phyloP scores from a whole-genome alignment of 768 basidiomycete genomes.

The Sarcomyxa edulis region DNA sequence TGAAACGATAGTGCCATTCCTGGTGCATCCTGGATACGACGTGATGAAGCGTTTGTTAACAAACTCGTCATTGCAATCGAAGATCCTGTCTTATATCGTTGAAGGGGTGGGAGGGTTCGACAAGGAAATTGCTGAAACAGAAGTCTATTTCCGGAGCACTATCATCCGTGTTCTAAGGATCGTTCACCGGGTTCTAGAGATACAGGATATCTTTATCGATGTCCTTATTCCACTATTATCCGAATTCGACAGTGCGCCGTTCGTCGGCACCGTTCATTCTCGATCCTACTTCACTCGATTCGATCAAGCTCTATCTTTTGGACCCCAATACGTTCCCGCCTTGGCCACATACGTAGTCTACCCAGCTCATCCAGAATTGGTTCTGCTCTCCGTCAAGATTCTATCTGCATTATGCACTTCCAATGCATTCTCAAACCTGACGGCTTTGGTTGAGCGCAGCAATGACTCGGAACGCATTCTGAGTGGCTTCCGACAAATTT shows the following conservation, averaged over 20 bases:
- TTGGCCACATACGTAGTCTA: slow-evolving; percentile 77
- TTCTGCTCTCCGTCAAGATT: slow-evolving; percentile 75
- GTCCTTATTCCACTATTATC: slow-evolving; percentile 75
- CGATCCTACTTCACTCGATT: slow-evolving; percentile 69
- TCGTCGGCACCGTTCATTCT: slow-evolving; percentile 52
- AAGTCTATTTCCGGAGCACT: slow-evolving; percentile 67
- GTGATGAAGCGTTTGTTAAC: slow-evolving; percentile 77
- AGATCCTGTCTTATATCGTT: slow-evolving; percentile 73
- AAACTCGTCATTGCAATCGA: slow-evolving; percentile 63
- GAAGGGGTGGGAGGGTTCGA: slow-evolving; percentile 78
- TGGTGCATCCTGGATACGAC: slow-evolving; percentile 84
- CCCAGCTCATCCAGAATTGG: slow-evolving; percentile 66
- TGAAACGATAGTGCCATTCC: slow-evolving; percentile 49
- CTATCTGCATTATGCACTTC: slow-evolving; percentile 63
- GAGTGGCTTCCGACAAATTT: slow-evolving; percentile 65
- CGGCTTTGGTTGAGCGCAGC: slow-evolving; percentile 75
- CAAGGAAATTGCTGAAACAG: slow-evolving; percentile 60
- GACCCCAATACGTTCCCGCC: slow-evolving; percentile 68
- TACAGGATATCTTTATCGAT: slow-evolving; percentile 88
- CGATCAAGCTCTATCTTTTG: slow-evolving; percentile 70
- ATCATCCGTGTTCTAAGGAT: slow-evolving; percentile 81
- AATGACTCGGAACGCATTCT: slow-evolving; percentile 82
- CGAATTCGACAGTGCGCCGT: slow-evolving; percentile 52
- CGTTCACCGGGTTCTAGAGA: slow-evolving; percentile 72
- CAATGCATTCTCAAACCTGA: slow-evolving; percentile 63